These are phyloP conservation scores for Aspergillus mulundensis DNA, from an alignment of 495 filamentous ascomycete species.

Conservation along the genomic window DNA sequence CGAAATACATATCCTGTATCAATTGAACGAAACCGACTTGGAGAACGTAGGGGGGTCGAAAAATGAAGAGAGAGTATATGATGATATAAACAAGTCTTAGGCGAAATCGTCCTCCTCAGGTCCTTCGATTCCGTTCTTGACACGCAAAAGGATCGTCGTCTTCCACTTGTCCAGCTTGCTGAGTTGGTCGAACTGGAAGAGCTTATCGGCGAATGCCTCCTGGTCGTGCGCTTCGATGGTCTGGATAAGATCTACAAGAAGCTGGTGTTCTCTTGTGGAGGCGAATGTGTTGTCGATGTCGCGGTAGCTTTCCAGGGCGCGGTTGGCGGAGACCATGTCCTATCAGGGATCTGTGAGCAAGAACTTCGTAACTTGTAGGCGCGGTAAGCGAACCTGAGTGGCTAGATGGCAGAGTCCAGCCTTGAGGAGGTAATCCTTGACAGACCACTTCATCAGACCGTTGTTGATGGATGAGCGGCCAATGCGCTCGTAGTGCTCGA, in stretches of 20 bases:
- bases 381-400: slow-evolving; percentile 44
- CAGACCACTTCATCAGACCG: slow-evolving; percentile 81
- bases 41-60: neutral
- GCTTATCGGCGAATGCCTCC: slow-evolving; percentile 77
- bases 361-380: neutral
- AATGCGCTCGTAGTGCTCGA: slow-evolving; percentile 76
- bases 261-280: slow-evolving; percentile 70
- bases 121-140: slow-evolving; percentile 79
- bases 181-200: slow-evolving; percentile 83
- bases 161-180: slow-evolving; percentile 95
- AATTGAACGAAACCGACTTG: too few relatives aligned
- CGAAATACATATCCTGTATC: neutral
- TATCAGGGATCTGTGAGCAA: slow-evolving; percentile 15
- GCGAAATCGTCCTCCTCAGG: slow-evolving; percentile 67
- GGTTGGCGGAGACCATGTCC: slow-evolving; percentile 70
- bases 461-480: slow-evolving; percentile 67
- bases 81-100: slow-evolving; percentile 23
- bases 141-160: slow-evolving; percentile 73
- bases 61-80: neutral
- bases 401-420: slow-evolving; percentile 81
- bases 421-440: slow-evolving; percentile 92
- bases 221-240: slow-evolving; percentile 69
- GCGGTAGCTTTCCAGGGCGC: slow-evolving; percentile 73
- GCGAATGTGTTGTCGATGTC: slow-evolving; percentile 77
- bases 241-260: slow-evolving; percentile 69